Evolutionary conservation across 2,329 filamentous ascomycete species (phyloP).

Genomic region (Colletotrichum ledebouriae): DNA sequence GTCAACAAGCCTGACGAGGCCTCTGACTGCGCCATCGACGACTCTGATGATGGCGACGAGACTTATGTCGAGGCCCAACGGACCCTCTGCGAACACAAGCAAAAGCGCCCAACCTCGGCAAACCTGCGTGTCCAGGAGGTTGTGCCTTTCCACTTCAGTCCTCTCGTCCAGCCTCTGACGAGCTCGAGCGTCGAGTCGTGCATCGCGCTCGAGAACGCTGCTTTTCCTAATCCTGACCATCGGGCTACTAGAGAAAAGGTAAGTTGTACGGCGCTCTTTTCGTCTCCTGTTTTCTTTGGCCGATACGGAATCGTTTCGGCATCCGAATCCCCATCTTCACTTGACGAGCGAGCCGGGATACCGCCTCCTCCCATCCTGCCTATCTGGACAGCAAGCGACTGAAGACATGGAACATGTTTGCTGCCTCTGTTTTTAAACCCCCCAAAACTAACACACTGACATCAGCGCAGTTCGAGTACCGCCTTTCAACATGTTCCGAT

Average conservation of each 20-base stretch:
- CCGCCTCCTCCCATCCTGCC: neutral
- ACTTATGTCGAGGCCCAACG: constrained; percentile 54
- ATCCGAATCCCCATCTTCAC: too few species aligned
- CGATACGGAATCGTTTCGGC: too few species aligned
- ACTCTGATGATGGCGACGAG: constrained; percentile 56
- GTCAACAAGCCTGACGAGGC: constrained; percentile 1
- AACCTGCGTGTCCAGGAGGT: constrained; percentile 56
- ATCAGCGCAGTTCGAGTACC: constrained; percentile 76
- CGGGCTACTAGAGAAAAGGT: constrained; percentile 69
- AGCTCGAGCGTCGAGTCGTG: constrained; percentile 73
- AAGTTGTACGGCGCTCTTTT: constrained; percentile 42
- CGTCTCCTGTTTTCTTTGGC: neutral
- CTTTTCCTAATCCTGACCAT: constrained; percentile 64
- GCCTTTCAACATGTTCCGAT: constrained; percentile 80
- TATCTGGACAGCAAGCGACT: too few species aligned
- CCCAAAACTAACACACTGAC: constrained; percentile 16
- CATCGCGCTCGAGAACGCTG: constrained; percentile 66
- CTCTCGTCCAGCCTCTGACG: constrained; percentile 81
- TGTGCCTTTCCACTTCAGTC: constrained; percentile 73
- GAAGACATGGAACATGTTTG: neutral
- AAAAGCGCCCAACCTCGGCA: constrained; percentile 51
- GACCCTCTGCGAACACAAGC: constrained; percentile 56
- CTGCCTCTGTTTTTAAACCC: neutral
- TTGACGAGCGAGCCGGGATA: neutral
- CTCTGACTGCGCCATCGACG: constrained; percentile 53